Evolutionary conservation across 345 rosid genomes (phyloP).

Genomic region (Limnanthes douglasii): DNA sequence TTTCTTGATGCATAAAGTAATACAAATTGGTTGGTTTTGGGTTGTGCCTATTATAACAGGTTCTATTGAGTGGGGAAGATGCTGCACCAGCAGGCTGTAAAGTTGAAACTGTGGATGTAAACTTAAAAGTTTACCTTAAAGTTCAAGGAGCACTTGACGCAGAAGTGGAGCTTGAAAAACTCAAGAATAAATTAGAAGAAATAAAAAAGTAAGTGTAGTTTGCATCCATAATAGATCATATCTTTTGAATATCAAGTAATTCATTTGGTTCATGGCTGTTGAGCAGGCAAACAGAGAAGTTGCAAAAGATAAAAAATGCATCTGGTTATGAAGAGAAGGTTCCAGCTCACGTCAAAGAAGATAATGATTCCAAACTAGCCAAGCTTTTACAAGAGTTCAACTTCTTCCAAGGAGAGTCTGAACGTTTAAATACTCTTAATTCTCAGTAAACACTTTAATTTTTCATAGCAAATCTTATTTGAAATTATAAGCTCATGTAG

Average conservation of each 20-base stretch:
- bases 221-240: neutral
- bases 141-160: constrained; percentile 48
- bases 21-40: neutral
- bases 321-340: constrained; percentile 70
- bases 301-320: constrained; percentile 48
- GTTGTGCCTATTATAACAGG: constrained; percentile 19
- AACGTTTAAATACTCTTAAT: too few relatives aligned
- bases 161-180: constrained; percentile 54
- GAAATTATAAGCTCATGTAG: too few relatives aligned
- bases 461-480: too few relatives aligned
- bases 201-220: constrained; percentile 36
- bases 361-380: constrained; percentile 35
- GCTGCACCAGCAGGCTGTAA: constrained; percentile 62
- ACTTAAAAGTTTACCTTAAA: constrained; percentile 67
- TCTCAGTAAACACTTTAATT: too few relatives aligned
- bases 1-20: too few relatives aligned
- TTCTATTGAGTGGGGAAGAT: constrained; percentile 45
- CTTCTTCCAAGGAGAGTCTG: constrained; percentile 42
- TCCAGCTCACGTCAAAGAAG: constrained; percentile 46
- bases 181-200: constrained; percentile 53
- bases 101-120: constrained; percentile 71
- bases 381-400: constrained; percentile 52
- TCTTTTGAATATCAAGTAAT: neutral
- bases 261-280: neutral
- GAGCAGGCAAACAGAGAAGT: constrained; percentile 66